Conservation (phyloP, 2,329 filamentous ascomycete genomes). For the Diaporthe sp. region DNA sequence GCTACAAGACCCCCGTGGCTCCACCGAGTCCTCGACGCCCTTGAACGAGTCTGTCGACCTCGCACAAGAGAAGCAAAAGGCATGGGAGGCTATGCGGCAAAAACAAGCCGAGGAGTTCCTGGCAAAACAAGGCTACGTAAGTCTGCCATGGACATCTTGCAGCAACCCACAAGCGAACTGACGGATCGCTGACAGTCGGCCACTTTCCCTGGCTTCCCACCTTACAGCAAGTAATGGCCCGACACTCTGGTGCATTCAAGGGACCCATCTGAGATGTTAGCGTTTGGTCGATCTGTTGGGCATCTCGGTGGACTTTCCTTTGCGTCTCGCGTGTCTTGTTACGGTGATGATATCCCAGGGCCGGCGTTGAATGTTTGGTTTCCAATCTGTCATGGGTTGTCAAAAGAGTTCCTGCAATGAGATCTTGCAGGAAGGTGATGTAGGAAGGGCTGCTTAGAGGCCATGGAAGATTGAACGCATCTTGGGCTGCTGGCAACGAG, state of each 20-base stretch:
- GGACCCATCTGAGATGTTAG: not conserved
- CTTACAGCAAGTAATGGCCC: slow-evolving; percentile 10
- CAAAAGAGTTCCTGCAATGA: not conserved
- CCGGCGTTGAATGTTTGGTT: not conserved
- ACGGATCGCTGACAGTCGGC: slow-evolving; percentile 11
- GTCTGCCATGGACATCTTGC: slow-evolving; percentile 20
- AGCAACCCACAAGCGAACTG: not conserved
- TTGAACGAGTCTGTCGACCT: slow-evolving; percentile 17
- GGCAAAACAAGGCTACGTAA: slow-evolving; percentile 36
- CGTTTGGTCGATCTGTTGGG: not conserved
- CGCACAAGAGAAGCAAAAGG: slow-evolving; percentile 30
- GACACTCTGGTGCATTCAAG: slow-evolving; percentile 22
- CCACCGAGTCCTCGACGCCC: slow-evolving; percentile 24
- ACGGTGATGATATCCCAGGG: slow-evolving; percentile 15
- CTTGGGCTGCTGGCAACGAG: not conserved
- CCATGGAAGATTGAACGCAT: not conserved
- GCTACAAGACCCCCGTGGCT: slow-evolving; percentile 25
- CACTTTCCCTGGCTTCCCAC: slow-evolving; percentile 28
- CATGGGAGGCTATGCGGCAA: slow-evolving; percentile 34
- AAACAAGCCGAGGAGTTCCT: slow-evolving; percentile 36
- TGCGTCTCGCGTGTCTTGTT: not conserved
- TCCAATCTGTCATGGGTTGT: not conserved
- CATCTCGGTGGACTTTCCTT: not conserved
- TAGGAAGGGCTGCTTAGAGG: not conserved
- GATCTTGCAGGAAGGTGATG: not conserved